Percentiles rank a stretch among this genome's conserved stretches.
Conservation (phyloP, 2,329 filamentous ascomycete species). For the Colletotrichum acutatum region DNA sequence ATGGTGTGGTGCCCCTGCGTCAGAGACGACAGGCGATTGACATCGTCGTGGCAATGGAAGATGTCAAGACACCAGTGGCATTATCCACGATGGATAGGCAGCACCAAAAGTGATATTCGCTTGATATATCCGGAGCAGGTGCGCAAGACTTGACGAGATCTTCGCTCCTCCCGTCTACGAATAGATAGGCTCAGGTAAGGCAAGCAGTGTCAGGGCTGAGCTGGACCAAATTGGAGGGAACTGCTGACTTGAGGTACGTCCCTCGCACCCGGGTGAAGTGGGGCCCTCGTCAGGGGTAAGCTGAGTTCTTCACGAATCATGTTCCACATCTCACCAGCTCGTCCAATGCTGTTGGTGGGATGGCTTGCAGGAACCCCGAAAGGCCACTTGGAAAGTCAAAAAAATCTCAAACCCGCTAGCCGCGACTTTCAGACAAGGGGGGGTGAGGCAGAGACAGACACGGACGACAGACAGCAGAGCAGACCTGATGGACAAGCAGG, state of each 20-base stretch:
- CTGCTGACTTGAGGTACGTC: constrained; percentile 2
- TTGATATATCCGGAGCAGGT: not conserved
- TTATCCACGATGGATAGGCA: too few relatives aligned
- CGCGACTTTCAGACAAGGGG: constrained; percentile 5
- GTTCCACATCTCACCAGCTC: not conserved
- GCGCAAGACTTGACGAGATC: not conserved
- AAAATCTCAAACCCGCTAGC: constrained; percentile 31
- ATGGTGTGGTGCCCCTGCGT: constrained; percentile 25
- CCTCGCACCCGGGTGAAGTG: not conserved
- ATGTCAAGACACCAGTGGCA: not conserved
- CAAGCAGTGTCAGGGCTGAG: constrained; percentile 23
- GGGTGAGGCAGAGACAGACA: not conserved
- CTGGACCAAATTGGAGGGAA: constrained; percentile 8
- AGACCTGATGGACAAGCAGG: not conserved
- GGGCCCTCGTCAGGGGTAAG: not conserved
- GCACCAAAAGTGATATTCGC: too few relatives aligned
- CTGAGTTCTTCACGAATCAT: not conserved
- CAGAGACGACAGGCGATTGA: not conserved
- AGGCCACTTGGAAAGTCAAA: not conserved
- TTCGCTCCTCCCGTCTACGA: not conserved
- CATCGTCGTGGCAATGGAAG: not conserved
- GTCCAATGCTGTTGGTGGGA: constrained; percentile 18
- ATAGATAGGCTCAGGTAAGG: constrained; percentile 19
- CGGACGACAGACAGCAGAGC: not conserved
- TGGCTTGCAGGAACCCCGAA: constrained; percentile 15